Evolutionary conservation across 768 basidiomycete genomes (phyloP).

Genomic region (Gloeostereum incarnatum): DNA sequence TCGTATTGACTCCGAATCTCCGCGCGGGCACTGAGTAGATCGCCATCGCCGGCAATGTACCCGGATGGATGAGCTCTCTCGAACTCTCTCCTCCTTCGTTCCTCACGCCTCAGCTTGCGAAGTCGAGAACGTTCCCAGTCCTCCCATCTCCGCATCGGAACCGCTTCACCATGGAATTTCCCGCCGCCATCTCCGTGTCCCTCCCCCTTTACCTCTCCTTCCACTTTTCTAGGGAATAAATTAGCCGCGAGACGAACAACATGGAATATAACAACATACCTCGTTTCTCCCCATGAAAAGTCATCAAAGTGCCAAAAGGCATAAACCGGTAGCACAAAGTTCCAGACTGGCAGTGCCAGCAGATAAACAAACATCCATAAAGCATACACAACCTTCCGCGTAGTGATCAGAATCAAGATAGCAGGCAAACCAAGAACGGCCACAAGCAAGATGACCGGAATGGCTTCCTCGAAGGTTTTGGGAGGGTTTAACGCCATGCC

Average conservation of each 20-base stretch:
- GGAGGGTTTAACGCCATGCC: conserved; percentile 78
- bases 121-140: conserved; percentile 97
- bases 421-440: conserved; percentile 93
- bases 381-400: conserved; percentile 89
- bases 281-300: conserved; percentile 99
- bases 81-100: conserved; percentile 70
- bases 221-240: conserved; percentile 66
- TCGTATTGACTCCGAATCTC: conserved; percentile 60
- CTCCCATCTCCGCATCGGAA: conserved; percentile 98
- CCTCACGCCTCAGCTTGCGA: conserved; percentile 84
- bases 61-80: conserved; percentile 71
- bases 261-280: conserved; percentile 37
- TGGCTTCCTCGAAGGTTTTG: conserved; percentile 80
- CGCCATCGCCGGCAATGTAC: conserved; percentile 52
- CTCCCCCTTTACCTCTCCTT: conserved; percentile 76
- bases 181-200: conserved; percentile 67
- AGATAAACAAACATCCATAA: conserved; percentile 99
- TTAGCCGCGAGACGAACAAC: conserved; percentile 8
- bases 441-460: conserved; percentile 82
- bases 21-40: conserved; percentile 46
- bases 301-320: conserved; percentile 99
- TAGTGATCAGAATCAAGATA: conserved; percentile 87
- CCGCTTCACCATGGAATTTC: conserved; percentile 39
- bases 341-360: conserved; percentile 90
- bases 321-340: conserved; percentile 88